phyloP scores from a whole-genome alignment of 306 rosid genomes.

The Vicia villosa region DNA sequence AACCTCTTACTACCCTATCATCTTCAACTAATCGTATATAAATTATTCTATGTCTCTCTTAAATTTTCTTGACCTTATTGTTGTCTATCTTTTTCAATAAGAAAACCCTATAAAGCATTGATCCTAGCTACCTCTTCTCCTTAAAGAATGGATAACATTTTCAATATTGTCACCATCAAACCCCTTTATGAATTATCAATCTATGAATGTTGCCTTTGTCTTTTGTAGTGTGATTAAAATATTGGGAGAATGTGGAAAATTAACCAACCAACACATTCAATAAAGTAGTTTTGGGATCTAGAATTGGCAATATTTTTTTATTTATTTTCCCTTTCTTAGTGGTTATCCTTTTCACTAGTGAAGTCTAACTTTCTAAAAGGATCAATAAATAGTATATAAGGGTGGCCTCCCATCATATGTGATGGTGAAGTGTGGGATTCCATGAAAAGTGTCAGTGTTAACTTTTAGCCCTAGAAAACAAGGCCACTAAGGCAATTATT shows the following conservation, averaged over 20 bases:
- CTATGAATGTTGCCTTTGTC: constrained; percentile 40
- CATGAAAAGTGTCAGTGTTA: constrained; percentile 27
- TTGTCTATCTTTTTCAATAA: constrained; percentile 47
- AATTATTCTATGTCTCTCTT: background rate
- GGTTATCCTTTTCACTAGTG: constrained; percentile 33
- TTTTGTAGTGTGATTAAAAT: constrained; percentile 30
- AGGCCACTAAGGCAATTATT: background rate
- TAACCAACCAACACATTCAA: constrained; percentile 31
- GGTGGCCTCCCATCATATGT: constrained; percentile 38
- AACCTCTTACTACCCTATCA: too few relatives aligned
- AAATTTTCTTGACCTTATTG: constrained; percentile 33
- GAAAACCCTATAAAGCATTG: constrained; percentile 32
- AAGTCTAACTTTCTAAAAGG: constrained; percentile 36
- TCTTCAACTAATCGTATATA: constrained; percentile 16
- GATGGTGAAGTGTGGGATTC: constrained; percentile 40
- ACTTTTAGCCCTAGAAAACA: constrained; percentile 25
- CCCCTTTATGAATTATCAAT: constrained; percentile 38
- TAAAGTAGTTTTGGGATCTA: constrained; percentile 38
- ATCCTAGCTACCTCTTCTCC: constrained; percentile 21
- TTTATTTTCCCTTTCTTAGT: background rate
- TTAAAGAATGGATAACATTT: constrained; percentile 44
- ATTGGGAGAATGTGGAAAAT: constrained; percentile 32
- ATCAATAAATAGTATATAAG: constrained; percentile 11
- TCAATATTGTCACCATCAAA: constrained; percentile 54
- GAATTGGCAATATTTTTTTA: constrained; percentile 39